Evolutionary conservation across 306 rosid genomes (phyloP), one percentile per base, ranked within the genome.

Genomic region (Cyamopsis tetragonoloba): DNA sequence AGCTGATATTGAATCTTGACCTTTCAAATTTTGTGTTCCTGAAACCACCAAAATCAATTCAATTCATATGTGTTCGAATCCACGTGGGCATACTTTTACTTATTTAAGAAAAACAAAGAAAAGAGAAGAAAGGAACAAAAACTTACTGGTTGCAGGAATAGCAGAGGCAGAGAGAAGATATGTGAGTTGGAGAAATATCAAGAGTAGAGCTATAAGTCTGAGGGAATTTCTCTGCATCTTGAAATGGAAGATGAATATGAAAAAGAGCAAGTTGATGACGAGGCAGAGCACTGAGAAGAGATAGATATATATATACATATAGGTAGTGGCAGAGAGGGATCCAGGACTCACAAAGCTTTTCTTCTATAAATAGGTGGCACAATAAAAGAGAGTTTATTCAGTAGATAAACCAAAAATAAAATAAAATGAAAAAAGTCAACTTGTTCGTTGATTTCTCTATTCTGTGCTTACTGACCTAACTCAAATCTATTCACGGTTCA

Each of bases 81-180:
- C 0, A 70, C n/a, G n/a, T n/a, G n/a, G n/a, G n/a, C n/a, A n/a
- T n/a, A n/a, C n/a, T n/a, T n/a, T n/a, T n/a, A n/a, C n/a, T n/a
- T n/a, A n/a, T n/a, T n/a, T n/a, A 15, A 31, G 0, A n/a, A 2
- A 48, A 48, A 2, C 6, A 31, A 4, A 17, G 9, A 74, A 14
- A 65, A 54, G n/a, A 26, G 8, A 34, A 46, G 6, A 59, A 12
- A 11, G 43, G 58, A 57, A 28, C 7, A 4, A 4, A 41, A 26
- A n/a, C 80, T 68, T 63, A 81, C 82, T 68, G 31, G 77, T 62
- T 39, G 77, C 50, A 55, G 80, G 80, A 31, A 65, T 11, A 49
- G 77, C 80, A 73, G 68, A 53, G 30, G 51, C 70, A 69, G 68
- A 62, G 48, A 68, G 19, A 62, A 73, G 3, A 46, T 10, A 59